These are phyloP conservation scores for Candida chauliodis DNA, from an alignment of 805 yeast genomes.

Conservation along the genomic window DNA sequence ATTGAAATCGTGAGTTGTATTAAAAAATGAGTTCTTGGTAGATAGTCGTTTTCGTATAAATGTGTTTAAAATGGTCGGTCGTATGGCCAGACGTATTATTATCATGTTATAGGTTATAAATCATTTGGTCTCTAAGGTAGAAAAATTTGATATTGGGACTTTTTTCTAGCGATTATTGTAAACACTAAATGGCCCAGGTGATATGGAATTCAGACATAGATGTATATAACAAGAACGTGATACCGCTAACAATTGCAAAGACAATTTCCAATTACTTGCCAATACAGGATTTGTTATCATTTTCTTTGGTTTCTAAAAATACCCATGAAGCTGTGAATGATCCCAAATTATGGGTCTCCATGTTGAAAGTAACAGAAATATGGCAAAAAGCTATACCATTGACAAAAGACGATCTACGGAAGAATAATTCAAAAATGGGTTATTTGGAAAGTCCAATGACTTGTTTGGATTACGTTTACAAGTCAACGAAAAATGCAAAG, in stretches of 20 bases:
- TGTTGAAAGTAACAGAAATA: conserved; percentile 31
- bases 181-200: conserved; percentile 45
- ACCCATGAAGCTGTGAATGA: conserved; percentile 36
- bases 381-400: conserved; percentile 27
- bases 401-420: conserved; percentile 7
- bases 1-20: background rate
- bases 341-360: conserved; percentile 37
- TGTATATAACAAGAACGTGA: conserved; percentile 36
- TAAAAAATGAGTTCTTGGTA: conserved; percentile 1
- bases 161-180: background rate
- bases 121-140: background rate
- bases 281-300: conserved; percentile 35
- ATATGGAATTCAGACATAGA: conserved; percentile 46
- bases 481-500: conserved; percentile 29
- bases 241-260: conserved; percentile 37
- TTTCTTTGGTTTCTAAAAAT: conserved; percentile 36
- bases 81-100: background rate
- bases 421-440: conserved; percentile 5
- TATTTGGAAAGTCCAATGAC: conserved; percentile 25
- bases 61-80: background rate
- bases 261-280: conserved; percentile 31
- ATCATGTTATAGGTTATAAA: background rate
- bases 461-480: conserved; percentile 28
- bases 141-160: background rate
- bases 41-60: conserved; percentile 5